phyloP scores from a whole-genome alignment of 2,329 filamentous ascomycete genomes.

The Parafenestella ontariensis region DNA sequence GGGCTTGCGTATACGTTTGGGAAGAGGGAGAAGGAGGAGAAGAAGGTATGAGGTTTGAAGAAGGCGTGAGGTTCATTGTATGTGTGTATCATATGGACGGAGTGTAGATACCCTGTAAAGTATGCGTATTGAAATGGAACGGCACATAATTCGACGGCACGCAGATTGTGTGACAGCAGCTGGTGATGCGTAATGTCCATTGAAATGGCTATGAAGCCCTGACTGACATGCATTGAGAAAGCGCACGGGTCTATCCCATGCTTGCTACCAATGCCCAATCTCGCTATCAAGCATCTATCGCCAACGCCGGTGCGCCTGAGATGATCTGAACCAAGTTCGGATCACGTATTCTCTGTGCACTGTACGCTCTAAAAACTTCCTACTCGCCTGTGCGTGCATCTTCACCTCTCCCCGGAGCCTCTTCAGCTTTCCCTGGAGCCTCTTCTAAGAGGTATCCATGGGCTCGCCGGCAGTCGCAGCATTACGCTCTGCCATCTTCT shows the following conservation, averaged over 20 bases:
- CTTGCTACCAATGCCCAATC: not conserved
- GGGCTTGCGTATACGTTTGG: slow-evolving; percentile 62
- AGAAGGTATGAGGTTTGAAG: slow-evolving; percentile 18
- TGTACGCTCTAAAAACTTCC: not conserved
- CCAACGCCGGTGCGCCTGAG: not conserved
- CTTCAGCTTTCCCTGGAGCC: not conserved
- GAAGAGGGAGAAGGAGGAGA: slow-evolving; percentile 48
- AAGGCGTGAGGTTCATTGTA: too few relatives aligned
- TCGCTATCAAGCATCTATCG: not conserved
- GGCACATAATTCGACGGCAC: not conserved
- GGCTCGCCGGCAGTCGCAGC: slow-evolving; percentile 34
- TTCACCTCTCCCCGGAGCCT: not conserved
- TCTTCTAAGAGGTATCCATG: slow-evolving; percentile 47
- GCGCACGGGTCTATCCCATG: not conserved
- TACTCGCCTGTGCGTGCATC: not conserved
- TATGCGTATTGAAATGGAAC: not conserved
- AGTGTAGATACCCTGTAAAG: not conserved
- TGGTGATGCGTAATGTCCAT: not conserved
- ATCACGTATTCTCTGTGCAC: not conserved
- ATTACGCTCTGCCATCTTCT: slow-evolving; percentile 42
- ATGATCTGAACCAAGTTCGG: not conserved
- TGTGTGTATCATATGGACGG: slow-evolving; percentile 7
- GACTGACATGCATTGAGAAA: slow-evolving; percentile 5
- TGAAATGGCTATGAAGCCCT: not conserved
- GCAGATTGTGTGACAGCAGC: not conserved